Percentiles rank a stretch among this genome's conserved stretches.
Evolutionary conservation across 139 green algal genomes (phyloP).

Genomic region (Haematococcus lacustris): DNA sequence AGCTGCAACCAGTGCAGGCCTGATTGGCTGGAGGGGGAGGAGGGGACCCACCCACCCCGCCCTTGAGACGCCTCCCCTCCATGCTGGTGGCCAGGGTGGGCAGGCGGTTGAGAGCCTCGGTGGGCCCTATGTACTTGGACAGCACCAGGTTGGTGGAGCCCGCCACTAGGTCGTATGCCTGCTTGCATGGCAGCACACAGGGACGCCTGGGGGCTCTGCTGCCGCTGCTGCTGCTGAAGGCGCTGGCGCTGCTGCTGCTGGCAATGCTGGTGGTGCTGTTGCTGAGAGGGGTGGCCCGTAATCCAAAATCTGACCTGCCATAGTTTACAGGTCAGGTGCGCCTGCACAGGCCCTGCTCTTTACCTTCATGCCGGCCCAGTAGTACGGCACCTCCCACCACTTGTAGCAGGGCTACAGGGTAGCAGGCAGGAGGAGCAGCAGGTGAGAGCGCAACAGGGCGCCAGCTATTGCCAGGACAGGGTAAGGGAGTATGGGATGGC

Average conservation of each 20-base stretch:
- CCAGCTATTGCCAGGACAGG: too few relatives aligned
- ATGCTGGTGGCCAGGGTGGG: constrained; percentile 62
- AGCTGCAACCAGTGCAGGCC: too few relatives aligned
- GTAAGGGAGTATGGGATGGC: too few relatives aligned
- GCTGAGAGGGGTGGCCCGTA: too few relatives aligned
- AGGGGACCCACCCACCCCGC: constrained; percentile 57
- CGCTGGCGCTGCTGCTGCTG: too few relatives aligned
- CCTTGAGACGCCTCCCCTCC: constrained; percentile 64
- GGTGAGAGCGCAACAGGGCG: too few relatives aligned
- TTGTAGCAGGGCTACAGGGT: constrained; percentile 87
- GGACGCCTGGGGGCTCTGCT: background rate
- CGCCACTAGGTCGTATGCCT: constrained; percentile 90
- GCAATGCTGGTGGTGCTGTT: too few relatives aligned
- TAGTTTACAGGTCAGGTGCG: constrained; percentile 1
- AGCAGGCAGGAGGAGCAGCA: background rate
- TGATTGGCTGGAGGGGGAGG: too few relatives aligned
- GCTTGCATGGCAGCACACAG: background rate
- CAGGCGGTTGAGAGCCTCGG: constrained; percentile 56
- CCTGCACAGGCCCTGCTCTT: too few relatives aligned
- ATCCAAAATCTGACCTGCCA: too few relatives aligned
- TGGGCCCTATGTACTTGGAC: constrained; percentile 63
- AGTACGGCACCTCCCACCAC: constrained; percentile 97
- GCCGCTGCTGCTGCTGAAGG: too few relatives aligned
- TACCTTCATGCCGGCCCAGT: constrained; percentile 85
- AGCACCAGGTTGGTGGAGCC: constrained; percentile 62